Conservation (phyloP, 176 grass and related monocot genomes). For the Oryza glaberrima region DNA sequence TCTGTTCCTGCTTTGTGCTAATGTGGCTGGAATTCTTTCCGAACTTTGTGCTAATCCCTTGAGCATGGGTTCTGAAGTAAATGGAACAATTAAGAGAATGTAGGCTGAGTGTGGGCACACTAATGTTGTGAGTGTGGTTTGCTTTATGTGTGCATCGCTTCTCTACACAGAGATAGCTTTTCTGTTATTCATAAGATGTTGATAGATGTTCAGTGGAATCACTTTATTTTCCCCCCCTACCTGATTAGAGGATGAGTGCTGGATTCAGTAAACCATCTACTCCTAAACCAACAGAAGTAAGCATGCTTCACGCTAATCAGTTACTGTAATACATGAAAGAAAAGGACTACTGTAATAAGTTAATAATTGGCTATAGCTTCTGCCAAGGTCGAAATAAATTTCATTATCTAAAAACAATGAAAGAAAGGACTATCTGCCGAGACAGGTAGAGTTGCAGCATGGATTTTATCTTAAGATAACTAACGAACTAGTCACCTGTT, state of each 20-base stretch:
- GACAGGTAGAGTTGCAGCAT: conserved; percentile 20
- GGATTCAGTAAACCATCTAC: conserved; percentile 22
- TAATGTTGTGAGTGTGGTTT: conserved; percentile 38
- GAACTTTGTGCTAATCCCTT: background rate
- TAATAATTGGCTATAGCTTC: too few species aligned
- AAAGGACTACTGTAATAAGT: background rate
- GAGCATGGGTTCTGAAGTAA: conserved; percentile 18
- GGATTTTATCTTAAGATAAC: conserved; percentile 17
- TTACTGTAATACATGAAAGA: background rate
- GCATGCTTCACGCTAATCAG: conserved; percentile 23
- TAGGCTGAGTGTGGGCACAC: conserved; percentile 39
- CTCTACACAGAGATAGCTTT: conserved; percentile 11
- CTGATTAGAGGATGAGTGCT: conserved; percentile 41
- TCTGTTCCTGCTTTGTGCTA: conserved; percentile 12
- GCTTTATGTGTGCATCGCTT: conserved; percentile 44
- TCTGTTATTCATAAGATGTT: conserved; percentile 47
- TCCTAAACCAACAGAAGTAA: conserved; percentile 26
- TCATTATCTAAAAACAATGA: too few species aligned
- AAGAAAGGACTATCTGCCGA: background rate
- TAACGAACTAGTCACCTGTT: background rate
- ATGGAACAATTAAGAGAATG: conserved; percentile 29
- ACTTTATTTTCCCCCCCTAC: conserved; percentile 4
- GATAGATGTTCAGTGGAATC: conserved; percentile 43
- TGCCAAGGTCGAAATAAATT: too few species aligned
- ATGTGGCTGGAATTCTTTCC: background rate